Percentiles rank a stretch among this genome's conserved stretches.
Evolutionary conservation across 2,329 filamentous ascomycete species (phyloP).

Genomic region (Monosporascus sp.): DNA sequence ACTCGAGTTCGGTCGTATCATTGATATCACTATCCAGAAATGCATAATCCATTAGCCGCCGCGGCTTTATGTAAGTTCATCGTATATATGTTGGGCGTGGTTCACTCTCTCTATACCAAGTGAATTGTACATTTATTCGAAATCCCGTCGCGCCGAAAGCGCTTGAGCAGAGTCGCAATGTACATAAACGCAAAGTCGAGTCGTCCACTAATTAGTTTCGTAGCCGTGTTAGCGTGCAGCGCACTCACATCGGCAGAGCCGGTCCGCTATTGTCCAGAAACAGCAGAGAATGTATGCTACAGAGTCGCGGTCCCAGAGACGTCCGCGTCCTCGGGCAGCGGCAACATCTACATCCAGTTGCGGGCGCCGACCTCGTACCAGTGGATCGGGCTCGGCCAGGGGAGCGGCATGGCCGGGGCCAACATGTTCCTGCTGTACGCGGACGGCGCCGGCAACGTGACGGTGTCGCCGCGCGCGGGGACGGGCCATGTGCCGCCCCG

Average conservation of each 20-base stretch:
- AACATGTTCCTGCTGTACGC: slow-evolving; percentile 61
- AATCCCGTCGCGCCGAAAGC: too few relatives aligned
- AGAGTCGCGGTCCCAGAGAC: slow-evolving; percentile 48
- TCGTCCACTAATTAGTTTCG: slow-evolving; percentile 1
- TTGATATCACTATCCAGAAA: neutral
- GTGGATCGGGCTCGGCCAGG: slow-evolving; percentile 58
- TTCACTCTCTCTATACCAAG: neutral
- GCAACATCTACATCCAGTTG: slow-evolving; percentile 58
- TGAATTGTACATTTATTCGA: too few relatives aligned
- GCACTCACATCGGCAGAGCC: slow-evolving; percentile 21
- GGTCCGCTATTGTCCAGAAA: slow-evolving; percentile 35
- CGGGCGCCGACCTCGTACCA: slow-evolving; percentile 45
- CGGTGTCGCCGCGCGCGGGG: slow-evolving; percentile 52
- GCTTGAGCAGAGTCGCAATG: too few relatives aligned
- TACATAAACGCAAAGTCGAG: neutral
- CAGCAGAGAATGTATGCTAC: slow-evolving; percentile 42
- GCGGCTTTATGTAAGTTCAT: neutral
- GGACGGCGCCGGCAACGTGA: slow-evolving; percentile 54
- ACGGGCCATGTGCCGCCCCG: slow-evolving; percentile 43
- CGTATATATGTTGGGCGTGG: neutral
- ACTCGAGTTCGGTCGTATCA: too few relatives aligned
- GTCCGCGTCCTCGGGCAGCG: slow-evolving; percentile 41
- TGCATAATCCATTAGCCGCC: neutral
- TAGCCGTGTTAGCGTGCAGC: slow-evolving; percentile 17
- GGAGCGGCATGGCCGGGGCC: slow-evolving; percentile 47